Percentiles rank a stretch among this genome's conserved stretches.
Conservation (phyloP, 768 basidiomycete species). For the Pulveroboletus sp. region DNA sequence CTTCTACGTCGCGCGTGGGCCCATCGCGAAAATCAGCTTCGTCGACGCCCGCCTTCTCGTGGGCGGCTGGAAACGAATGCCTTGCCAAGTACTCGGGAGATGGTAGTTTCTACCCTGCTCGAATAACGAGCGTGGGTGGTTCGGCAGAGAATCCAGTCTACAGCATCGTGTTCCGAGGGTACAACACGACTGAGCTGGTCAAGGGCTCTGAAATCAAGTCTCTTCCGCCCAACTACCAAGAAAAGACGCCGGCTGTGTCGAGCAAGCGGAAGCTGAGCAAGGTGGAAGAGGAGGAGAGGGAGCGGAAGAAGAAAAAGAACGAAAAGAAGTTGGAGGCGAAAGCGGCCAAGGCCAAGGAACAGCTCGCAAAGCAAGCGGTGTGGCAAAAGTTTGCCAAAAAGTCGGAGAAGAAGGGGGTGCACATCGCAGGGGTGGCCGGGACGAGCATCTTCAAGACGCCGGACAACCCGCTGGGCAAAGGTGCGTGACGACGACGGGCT, state of each 20-base stretch:
- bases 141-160: constrained; percentile 80
- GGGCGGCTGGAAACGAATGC: constrained; percentile 82
- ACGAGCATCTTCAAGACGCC: constrained; percentile 95
- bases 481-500: constrained; percentile 40
- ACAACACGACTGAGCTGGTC: constrained; percentile 87
- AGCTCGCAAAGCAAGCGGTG: constrained; percentile 74
- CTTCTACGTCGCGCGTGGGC: constrained; percentile 59
- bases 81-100: constrained; percentile 85
- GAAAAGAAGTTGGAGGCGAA: constrained; percentile 87
- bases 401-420: constrained; percentile 87
- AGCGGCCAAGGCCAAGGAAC: constrained; percentile 87
- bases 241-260: constrained; percentile 36
- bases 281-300: constrained; percentile 84
- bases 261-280: constrained; percentile 78
- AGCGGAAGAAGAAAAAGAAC: constrained; percentile 91
- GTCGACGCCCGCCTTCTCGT: constrained; percentile 51
- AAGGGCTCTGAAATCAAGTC: constrained; percentile 69
- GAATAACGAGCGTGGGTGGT: constrained; percentile 82
- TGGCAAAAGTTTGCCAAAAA: constrained; percentile 98
- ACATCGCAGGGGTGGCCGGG: constrained; percentile 84
- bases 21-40: constrained; percentile 52
- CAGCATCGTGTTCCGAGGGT: constrained; percentile 88
- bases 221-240: constrained; percentile 57
- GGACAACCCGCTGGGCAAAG: constrained; percentile 84
- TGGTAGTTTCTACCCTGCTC: constrained; percentile 84